Base-by-base conservation (phyloP, 331 rosid genomes). In the Ulmus americana region DNA sequence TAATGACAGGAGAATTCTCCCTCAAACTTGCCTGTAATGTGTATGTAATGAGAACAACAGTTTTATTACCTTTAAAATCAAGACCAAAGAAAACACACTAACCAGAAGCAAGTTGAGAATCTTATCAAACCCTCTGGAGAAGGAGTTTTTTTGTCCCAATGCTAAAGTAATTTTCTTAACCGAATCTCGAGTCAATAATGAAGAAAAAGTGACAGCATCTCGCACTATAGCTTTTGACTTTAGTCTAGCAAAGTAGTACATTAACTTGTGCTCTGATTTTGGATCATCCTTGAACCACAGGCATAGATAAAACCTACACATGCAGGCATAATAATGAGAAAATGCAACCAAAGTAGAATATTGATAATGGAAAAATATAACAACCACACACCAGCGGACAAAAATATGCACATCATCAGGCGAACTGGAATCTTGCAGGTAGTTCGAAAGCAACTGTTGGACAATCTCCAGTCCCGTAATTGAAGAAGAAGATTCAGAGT, bases 71-170 rank as follows among this genome's bases (percentile, higher is more conserved):
- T 16, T 49, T 49, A 8, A 78, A 67, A 68, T 63, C 66, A 52
- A 45, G 18, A 8, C 22, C 63, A 63, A 62, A 61, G 71, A 61
- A 35, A 38, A 70, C 76, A 73, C 60, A 7, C 98, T 81, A 72
- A 94, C 99, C 99, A 94, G 77, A 76, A 94, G 95, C 83, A 80
- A 52, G 76, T 82, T 84, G 70, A 94, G 88, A 64, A 94, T 94
- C 81, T 80, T 94, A 83, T 94, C 97, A 78, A 94, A 90, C 71
- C 99, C 99, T 69, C 99, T 84, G 74, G 84, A 81, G 79, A 94
- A 85, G 53, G 99, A 94, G 79, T 85, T 94, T 59, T 86, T 90
- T 63, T 82, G 97, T 53, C 95, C 95, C 83, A 94, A 76, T 41
- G 88, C 88, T 52, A 82, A 77, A 69, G 99, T 77, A 66, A 94